Percentiles rank a stretch among this genome's conserved stretches.
Conservation (phyloP, 371 early-diverging fungal genomes). For the Syncephalastrum racemosum region DNA sequence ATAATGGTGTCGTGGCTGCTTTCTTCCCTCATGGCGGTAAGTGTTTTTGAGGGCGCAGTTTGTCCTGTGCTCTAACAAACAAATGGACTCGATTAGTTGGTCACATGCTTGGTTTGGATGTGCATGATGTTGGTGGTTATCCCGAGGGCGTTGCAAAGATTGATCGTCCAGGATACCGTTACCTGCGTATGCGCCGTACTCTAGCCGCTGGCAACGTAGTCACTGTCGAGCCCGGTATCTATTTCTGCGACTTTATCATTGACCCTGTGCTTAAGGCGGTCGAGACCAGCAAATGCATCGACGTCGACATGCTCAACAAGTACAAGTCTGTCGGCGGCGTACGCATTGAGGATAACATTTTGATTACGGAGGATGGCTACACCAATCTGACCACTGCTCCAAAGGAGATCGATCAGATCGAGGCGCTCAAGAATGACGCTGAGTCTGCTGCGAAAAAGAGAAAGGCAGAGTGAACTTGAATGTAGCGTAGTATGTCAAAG, state of each 20-base stretch:
- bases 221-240: slow-evolving; percentile 93
- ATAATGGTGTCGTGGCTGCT: slow-evolving; percentile 73
- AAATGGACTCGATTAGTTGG: slow-evolving; percentile 34
- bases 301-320: slow-evolving; percentile 66
- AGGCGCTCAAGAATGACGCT: slow-evolving; percentile 47
- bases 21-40: slow-evolving; percentile 91
- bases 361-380: slow-evolving; percentile 69
- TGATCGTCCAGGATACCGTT: slow-evolving; percentile 78
- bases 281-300: slow-evolving; percentile 61
- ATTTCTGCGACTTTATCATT: slow-evolving; percentile 61
- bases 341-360: slow-evolving; percentile 90
- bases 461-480: neutral
- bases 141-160: slow-evolving; percentile 78
- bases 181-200: slow-evolving; percentile 84
- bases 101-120: slow-evolving; percentile 76
- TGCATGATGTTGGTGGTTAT: slow-evolving; percentile 91
- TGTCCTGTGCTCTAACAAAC: neutral
- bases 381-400: slow-evolving; percentile 77
- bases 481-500: too few relatives aligned
- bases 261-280: slow-evolving; percentile 59
- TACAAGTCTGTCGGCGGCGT: slow-evolving; percentile 88
- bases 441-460: neutral
- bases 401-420: slow-evolving; percentile 73
- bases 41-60: slow-evolving; percentile 7
- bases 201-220: slow-evolving; percentile 83